Base-by-base conservation (phyloP, 2,329 filamentous ascomycete species). In the Colletotrichum sp. region DNA sequence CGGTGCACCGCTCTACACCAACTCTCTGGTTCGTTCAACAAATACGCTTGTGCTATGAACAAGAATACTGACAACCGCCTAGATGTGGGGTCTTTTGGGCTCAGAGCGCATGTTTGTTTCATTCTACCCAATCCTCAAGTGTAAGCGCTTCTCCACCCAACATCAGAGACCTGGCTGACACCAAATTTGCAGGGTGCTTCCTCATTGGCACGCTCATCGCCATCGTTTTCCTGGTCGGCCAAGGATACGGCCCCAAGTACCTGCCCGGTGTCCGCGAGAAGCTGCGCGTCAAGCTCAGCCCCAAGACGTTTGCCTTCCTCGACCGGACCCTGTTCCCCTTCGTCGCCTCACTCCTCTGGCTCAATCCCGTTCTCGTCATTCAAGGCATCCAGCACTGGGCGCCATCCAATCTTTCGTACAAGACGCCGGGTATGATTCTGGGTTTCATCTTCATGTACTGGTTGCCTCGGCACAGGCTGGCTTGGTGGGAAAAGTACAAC, bases 401-500 rank as follows among this genome's bases (percentile, higher is more conserved):
- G 6, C 85, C 84, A 4, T 84, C 82, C 30, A 87, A 87, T 76
- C 43, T 87, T 78, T 82, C 84, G 15, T 87, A 87, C 82, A 86
- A 85, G 79, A 87, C 85, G 21, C 84, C 84, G 0, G 85, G 85
- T 28, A 82, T 88, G 74, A 83, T 86, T 18, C 77, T 87, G 43
- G 82, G 82, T 1, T 85, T 82, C 67, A 77, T 87, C 71, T 87
- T 87, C 82, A 87, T 87, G 86, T 85, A 85, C 78, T 85, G 83
- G 80, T 78, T 88, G 3, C 84, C 83, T 2, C 79, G 84, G 16
- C 82, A 84, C 70, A 80, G 82, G 15, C 77, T 85, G 64, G 85
- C 85, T 2, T 87, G 85, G 85, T 88, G 85, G 85, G 82, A 85
- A 61, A 85, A 88, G 82, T 88, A 88, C 80, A 87, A 87, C 79